Evolutionary conservation across 2,329 filamentous ascomycete species (phyloP).

Genomic region (Colletotrichum sp.): DNA sequence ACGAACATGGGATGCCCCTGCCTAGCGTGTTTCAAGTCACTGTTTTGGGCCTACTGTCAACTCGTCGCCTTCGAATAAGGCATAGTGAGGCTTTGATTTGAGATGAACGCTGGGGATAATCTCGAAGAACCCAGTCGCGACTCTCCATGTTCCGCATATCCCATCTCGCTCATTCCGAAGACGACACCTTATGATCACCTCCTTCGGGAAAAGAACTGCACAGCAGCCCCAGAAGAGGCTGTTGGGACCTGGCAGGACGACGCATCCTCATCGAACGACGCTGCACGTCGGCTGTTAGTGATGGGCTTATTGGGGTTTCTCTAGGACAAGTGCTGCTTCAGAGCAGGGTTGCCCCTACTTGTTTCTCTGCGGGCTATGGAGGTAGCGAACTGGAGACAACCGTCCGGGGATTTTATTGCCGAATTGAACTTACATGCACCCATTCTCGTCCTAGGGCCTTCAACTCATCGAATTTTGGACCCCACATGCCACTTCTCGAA

Average conservation of each 20-base stretch:
- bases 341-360: conserved; percentile 4
- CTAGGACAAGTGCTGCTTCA: neutral
- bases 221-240: neutral
- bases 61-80: neutral
- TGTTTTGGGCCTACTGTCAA: conserved; percentile 13
- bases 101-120: conserved; percentile 24
- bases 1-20: conserved; percentile 7
- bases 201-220: conserved; percentile 17
- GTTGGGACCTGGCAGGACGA: neutral
- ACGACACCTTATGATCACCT: conserved; percentile 17
- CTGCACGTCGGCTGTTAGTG: neutral
- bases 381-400: neutral
- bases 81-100: conserved; percentile 22
- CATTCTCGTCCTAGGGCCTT: neutral
- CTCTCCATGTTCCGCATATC: conserved; percentile 20
- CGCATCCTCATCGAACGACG: conserved; percentile 13
- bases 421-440: neutral
- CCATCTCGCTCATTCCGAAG: conserved; percentile 21
- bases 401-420: conserved; percentile 15
- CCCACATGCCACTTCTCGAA: conserved; percentile 14
- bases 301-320: conserved; percentile 4
- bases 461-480: neutral
- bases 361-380: neutral
- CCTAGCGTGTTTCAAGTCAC: conserved; percentile 24
- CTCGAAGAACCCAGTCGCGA: conserved; percentile 18